A percentile compares a stretch with the other conserved stretches of the same genome.
Conservation (phyloP, 2,329 filamentous ascomycete genomes). For the Colletotrichum sp. region DNA sequence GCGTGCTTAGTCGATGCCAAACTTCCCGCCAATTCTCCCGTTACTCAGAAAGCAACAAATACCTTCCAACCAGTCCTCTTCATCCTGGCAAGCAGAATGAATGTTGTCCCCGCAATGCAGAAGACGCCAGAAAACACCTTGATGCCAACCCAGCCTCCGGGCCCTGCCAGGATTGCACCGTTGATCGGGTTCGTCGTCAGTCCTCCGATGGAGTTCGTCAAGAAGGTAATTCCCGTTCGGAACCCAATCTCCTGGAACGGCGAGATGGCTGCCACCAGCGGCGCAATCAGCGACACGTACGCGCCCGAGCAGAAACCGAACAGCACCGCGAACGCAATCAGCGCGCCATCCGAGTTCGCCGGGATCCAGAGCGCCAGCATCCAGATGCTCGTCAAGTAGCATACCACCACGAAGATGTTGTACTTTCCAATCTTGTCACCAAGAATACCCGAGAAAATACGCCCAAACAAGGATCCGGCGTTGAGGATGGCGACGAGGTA, state of each 20-base stretch:
- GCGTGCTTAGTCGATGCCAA: neutral
- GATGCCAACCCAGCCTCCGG: slow-evolving; percentile 34
- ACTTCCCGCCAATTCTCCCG: neutral
- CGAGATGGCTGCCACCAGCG: slow-evolving; percentile 54
- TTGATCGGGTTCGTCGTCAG: slow-evolving; percentile 62
- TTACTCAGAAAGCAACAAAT: slow-evolving; percentile 25
- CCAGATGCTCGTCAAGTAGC: slow-evolving; percentile 40
- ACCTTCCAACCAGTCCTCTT: slow-evolving; percentile 29
- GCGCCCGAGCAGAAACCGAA: slow-evolving; percentile 48
- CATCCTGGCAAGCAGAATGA: slow-evolving; percentile 27
- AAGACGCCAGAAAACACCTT: slow-evolving; percentile 41
- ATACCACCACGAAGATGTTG: slow-evolving; percentile 50
- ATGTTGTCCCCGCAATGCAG: slow-evolving; percentile 30
- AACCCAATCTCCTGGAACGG: slow-evolving; percentile 59
- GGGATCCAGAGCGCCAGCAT: slow-evolving; percentile 49
- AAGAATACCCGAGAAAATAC: slow-evolving; percentile 33
- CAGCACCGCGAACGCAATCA: slow-evolving; percentile 43
- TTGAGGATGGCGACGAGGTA: slow-evolving; percentile 44
- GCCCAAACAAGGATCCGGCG: slow-evolving; percentile 40
- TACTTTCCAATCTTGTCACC: slow-evolving; percentile 41
- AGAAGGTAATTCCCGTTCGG: slow-evolving; percentile 49
- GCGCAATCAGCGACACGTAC: slow-evolving; percentile 41
- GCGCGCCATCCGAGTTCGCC: slow-evolving; percentile 26
- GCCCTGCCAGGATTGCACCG: slow-evolving; percentile 43
- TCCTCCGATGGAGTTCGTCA: slow-evolving; percentile 58